Conservation (phyloP, 306 rosid species). For the Cucumis sativus region DNA sequence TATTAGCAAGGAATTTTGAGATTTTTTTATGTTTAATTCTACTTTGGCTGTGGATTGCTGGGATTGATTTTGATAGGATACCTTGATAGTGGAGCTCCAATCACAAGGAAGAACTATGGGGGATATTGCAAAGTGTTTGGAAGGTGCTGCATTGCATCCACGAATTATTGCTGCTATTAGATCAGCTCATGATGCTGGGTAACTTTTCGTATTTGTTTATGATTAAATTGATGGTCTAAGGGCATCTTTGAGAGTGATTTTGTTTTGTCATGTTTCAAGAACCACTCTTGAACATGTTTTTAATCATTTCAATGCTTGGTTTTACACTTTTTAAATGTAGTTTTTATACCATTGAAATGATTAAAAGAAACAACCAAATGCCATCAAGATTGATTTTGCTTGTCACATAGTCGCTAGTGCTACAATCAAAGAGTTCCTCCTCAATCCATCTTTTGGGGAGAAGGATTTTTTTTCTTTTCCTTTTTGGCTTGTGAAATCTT, state of each 20-base stretch:
- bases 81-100: constrained; percentile 56
- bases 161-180: constrained; percentile 42
- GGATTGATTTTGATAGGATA: constrained; percentile 22
- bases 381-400: no score
- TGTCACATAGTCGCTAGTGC: no score
- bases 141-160: constrained; percentile 37
- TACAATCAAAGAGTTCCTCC: no score
- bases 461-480: no score
- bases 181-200: constrained; percentile 55
- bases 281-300: neutral
- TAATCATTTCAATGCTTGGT: neutral
- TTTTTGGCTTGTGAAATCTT: no score
- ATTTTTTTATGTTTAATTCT: neutral
- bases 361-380: neutral
- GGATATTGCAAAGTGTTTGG: constrained; percentile 42
- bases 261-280: neutral
- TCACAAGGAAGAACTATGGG: constrained; percentile 32
- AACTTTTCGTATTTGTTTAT: neutral
- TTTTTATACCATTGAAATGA: no score
- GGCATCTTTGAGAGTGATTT: neutral
- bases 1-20: neutral
- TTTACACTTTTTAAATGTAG: no score
- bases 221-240: neutral
- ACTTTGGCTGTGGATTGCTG: neutral
- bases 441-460: no score